Evolutionary conservation across 345 rosid species (phyloP).

Genomic region (Eucalyptus sp.): DNA sequence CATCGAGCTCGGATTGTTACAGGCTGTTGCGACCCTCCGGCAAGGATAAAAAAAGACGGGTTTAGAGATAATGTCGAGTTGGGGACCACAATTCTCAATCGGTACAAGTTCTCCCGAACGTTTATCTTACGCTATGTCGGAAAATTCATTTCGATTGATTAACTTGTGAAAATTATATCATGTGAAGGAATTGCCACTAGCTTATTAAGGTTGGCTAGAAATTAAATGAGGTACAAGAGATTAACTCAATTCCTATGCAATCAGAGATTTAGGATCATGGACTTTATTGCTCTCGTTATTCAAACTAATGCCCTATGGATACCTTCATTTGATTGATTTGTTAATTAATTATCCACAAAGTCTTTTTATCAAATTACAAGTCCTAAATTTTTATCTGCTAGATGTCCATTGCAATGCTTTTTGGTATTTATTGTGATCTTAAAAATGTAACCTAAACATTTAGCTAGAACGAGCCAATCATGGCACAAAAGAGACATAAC

Average conservation of each 20-base stretch:
- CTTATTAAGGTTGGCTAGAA: background rate
- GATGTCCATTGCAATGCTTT: background rate
- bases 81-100: background rate
- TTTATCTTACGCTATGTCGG: background rate
- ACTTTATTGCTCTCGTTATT: background rate
- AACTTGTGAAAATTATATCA: background rate
- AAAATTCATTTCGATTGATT: background rate
- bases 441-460: background rate
- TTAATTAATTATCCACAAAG: background rate
- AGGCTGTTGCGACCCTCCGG: background rate
- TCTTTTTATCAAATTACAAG: background rate
- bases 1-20: background rate
- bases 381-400: background rate
- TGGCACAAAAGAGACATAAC: background rate
- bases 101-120: fast-evolving
- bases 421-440: too few relatives aligned
- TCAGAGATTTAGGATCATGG: background rate
- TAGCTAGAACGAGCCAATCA: background rate
- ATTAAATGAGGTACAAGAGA: background rate
- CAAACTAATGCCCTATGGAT: background rate
- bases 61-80: background rate
- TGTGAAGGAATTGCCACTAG: background rate
- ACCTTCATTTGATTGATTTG: background rate
- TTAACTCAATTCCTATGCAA: background rate
- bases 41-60: background rate